Evolutionary conservation across 1,284 basidiomycete genomes (phyloP).

Genomic region (Boletellus deceptivus): DNA sequence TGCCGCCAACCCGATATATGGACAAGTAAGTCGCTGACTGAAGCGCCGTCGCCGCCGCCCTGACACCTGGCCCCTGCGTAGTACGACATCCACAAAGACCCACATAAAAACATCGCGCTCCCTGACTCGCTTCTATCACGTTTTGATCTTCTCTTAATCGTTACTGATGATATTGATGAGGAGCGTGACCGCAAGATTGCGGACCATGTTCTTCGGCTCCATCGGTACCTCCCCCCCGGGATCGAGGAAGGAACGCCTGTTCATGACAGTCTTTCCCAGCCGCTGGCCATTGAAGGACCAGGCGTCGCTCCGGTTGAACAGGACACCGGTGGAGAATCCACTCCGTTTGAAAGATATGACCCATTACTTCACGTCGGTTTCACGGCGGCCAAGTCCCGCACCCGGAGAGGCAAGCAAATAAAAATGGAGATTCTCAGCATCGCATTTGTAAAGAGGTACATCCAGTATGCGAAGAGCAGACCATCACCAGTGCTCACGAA

Average conservation of each 20-base stretch:
- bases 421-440: conserved; percentile 89
- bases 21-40: conserved; percentile 62
- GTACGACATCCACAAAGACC: conserved; percentile 99
- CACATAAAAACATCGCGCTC: conserved; percentile 97
- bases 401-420: conserved; percentile 55
- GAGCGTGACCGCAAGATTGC: conserved; percentile 91
- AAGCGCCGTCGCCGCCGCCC: neutral
- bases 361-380: conserved; percentile 91
- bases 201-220: conserved; percentile 97
- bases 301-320: conserved; percentile 53
- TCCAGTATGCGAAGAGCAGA: conserved; percentile 95
- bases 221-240: conserved; percentile 94
- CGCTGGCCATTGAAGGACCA: conserved; percentile 80
- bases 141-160: conserved; percentile 98
- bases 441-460: conserved; percentile 97
- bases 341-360: conserved; percentile 95
- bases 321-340: conserved; percentile 58
- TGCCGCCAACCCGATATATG: conserved; percentile 98
- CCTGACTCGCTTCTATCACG: conserved; percentile 98
- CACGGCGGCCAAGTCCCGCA: conserved; percentile 53
- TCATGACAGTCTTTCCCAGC: conserved; percentile 85
- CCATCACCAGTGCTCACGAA: conserved; percentile 85
- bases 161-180: conserved; percentile 98
- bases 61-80: conserved; percentile 34
- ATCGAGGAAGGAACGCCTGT: conserved; percentile 93